phyloP scores from a whole-genome alignment of 805 yeast genomes.

The Ogataea salicorniae region DNA sequence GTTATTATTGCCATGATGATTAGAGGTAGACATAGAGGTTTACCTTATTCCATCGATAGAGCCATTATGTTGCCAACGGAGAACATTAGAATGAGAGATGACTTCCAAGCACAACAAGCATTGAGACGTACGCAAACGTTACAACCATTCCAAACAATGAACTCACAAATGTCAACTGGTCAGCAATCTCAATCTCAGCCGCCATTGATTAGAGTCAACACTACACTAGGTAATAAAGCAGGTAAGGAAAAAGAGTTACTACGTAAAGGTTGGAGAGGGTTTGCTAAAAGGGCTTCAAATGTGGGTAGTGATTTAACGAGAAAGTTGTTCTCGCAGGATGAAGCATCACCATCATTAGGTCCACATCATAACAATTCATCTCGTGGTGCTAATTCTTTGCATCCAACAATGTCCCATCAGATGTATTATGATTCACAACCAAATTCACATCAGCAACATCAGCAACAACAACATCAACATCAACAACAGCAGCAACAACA shows the following conservation, averaged over 20 bases:
- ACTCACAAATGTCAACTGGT: neutral
- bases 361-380: too few species aligned
- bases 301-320: too few species aligned
- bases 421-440: too few species aligned
- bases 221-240: slow-evolving; percentile 2
- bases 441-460: neutral
- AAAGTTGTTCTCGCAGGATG: too few species aligned
- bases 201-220: slow-evolving; percentile 12
- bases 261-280: too few species aligned
- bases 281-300: too few species aligned
- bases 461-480: neutral
- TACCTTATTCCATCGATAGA: slow-evolving; percentile 89
- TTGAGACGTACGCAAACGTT: slow-evolving; percentile 25
- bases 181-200: neutral
- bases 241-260: too few species aligned
- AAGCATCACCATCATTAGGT: too few species aligned
- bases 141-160: slow-evolving; percentile 4
- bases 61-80: slow-evolving; percentile 84
- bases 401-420: too few species aligned
- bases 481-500: neutral
- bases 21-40: slow-evolving; percentile 94
- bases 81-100: slow-evolving; percentile 56
- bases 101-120: slow-evolving; percentile 48
- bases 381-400: too few species aligned
- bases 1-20: slow-evolving; percentile 86